phyloP scores from a whole-genome alignment of 176 grass and related monocot species.

The Themeda triandra region DNA sequence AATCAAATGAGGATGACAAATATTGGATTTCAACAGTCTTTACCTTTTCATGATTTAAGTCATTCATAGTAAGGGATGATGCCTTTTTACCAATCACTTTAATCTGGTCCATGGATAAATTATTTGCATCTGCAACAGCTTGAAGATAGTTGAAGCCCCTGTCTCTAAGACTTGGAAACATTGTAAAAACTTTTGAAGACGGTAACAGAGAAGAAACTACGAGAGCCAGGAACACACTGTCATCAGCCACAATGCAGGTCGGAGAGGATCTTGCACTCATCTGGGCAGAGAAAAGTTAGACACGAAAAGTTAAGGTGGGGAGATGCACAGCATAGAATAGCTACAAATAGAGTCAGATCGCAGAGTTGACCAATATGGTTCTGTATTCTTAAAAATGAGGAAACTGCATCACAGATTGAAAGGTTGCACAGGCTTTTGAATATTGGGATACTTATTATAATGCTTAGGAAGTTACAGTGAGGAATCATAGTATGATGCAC shows the following conservation, averaged over 20 bases:
- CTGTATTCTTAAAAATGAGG: background rate
- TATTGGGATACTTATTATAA: background rate
- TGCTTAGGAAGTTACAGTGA: background rate
- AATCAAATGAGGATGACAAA: slow-evolving; percentile 8
- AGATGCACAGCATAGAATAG: background rate
- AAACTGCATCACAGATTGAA: background rate
- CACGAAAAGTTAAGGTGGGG: slow-evolving; percentile 19
- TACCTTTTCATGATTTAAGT: slow-evolving; percentile 68
- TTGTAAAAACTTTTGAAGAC: slow-evolving; percentile 62
- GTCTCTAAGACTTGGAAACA: slow-evolving; percentile 70
- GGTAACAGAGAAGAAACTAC: slow-evolving; percentile 60
- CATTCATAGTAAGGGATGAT: slow-evolving; percentile 46
- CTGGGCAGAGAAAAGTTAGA: slow-evolving; percentile 44
- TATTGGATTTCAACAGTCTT: slow-evolving; percentile 9
- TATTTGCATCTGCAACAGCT: slow-evolving; percentile 68
- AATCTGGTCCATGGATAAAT: slow-evolving; percentile 60
- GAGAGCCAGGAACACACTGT: slow-evolving; percentile 78
- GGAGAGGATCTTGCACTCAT: slow-evolving; percentile 54
- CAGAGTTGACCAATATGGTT: background rate
- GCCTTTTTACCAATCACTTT: slow-evolving; percentile 57
- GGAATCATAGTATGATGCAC: background rate
- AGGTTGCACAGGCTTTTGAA: background rate
- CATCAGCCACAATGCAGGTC: slow-evolving; percentile 79
- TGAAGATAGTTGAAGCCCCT: slow-evolving; percentile 62
- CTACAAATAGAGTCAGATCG: background rate